Evolutionary conservation across 441 rosid genomes (phyloP).

Genomic region (Erodium moschatum): DNA sequence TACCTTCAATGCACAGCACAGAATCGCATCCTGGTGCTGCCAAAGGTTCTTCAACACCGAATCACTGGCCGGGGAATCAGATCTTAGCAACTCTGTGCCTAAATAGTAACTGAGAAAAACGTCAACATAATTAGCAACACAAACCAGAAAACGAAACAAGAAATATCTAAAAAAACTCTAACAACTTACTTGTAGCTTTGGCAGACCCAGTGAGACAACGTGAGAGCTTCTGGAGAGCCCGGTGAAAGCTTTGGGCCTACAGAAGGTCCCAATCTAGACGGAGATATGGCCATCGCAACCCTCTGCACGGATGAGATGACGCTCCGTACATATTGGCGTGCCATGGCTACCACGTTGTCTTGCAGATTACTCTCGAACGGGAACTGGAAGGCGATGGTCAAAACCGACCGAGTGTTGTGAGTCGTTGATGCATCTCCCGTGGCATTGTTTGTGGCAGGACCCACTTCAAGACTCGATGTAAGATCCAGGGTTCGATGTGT

Average conservation of each 20-base stretch:
- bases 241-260: slow-evolving; percentile 58
- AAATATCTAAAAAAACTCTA: no score
- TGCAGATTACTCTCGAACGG: slow-evolving; percentile 79
- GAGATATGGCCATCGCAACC: slow-evolving; percentile 90
- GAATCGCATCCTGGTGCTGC: slow-evolving; percentile 74
- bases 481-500: slow-evolving; percentile 76
- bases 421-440: slow-evolving; percentile 45
- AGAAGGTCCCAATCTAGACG: slow-evolving; percentile 58
- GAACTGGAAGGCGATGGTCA: slow-evolving; percentile 97
- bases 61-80: slow-evolving; percentile 35
- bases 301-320: slow-evolving; percentile 95
- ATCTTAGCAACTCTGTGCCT: slow-evolving; percentile 55
- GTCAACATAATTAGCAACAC: slow-evolving; percentile 11
- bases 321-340: slow-evolving; percentile 79
- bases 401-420: slow-evolving; percentile 57
- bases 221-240: slow-evolving; percentile 81
- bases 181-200: slow-evolving; percentile 59
- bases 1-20: slow-evolving; percentile 87
- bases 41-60: slow-evolving; percentile 61
- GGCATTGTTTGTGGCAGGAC: slow-evolving; percentile 42
- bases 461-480: slow-evolving; percentile 86
- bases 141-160: slow-evolving; percentile 1
- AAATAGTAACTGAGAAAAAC: slow-evolving; percentile 40
- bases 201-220: slow-evolving; percentile 77
- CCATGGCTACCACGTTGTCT: slow-evolving; percentile 91